phyloP scores from a whole-genome alignment of 192 early-diverging fungal species.

The Rhizoclosmatium globosum region DNA sequence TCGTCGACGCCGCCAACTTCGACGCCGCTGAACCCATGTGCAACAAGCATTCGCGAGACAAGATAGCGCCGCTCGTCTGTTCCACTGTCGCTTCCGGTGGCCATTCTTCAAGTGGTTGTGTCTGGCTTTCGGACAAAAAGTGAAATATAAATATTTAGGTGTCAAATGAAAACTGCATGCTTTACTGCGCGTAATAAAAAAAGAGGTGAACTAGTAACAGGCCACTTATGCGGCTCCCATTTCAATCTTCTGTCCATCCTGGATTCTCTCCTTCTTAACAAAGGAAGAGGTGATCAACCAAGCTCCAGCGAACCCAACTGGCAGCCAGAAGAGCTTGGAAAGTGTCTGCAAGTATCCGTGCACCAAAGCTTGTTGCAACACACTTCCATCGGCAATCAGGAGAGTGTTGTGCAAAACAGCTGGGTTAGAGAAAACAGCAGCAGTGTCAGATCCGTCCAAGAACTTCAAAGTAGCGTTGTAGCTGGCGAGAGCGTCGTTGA shows the following conservation, averaged over 20 bases:
- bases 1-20: background rate
- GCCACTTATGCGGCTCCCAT: conserved; percentile 7
- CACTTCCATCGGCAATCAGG: background rate
- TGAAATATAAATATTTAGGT: too few relatives aligned
- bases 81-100: too few relatives aligned
- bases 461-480: background rate
- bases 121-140: too few relatives aligned
- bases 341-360: conserved; percentile 39
- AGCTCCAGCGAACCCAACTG: conserved; percentile 32
- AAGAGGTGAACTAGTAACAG: too few relatives aligned
- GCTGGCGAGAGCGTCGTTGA: conserved; percentile 15
- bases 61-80: background rate
- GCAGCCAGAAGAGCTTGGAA: conserved; percentile 30
- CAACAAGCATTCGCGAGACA: background rate
- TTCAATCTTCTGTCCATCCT: conserved; percentile 9
- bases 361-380: conserved; percentile 30
- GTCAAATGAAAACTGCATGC: too few relatives aligned
- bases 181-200: too few relatives aligned
- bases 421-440: conserved; percentile 15
- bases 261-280: conserved; percentile 44
- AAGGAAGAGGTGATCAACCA: conserved; percentile 27
- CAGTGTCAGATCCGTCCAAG: background rate
- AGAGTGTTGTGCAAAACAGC: conserved; percentile 12
- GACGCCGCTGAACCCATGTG: background rate
- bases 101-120: too few relatives aligned